A percentile compares a stretch with the other conserved stretches of the same genome.
Conservation (phyloP, 2,329 filamentous ascomycete genomes). For the Fusarium sp. region DNA sequence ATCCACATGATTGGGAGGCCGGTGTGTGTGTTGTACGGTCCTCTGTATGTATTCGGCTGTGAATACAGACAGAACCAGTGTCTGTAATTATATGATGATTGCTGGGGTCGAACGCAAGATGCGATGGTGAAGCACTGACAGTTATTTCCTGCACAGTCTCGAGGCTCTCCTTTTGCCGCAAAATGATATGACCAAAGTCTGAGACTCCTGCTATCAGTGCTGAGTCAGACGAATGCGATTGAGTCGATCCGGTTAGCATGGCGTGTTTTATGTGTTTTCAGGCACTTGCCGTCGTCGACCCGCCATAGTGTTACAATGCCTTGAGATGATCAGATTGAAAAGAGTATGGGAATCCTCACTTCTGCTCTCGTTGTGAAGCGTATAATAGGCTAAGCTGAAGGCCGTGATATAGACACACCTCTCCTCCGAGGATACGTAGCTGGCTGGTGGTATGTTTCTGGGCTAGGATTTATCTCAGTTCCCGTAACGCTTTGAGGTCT, state of each 20-base stretch:
- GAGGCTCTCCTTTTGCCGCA: neutral
- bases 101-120: neutral
- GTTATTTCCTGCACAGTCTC: neutral
- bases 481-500: no score
- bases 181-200: neutral
- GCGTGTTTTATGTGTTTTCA: neutral
- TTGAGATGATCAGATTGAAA: neutral
- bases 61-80: neutral
- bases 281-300: neutral
- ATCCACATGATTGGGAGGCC: neutral
- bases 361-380: no score
- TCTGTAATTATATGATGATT: neutral
- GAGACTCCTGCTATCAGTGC: neutral
- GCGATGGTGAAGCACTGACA: neutral
- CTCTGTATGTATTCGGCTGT: neutral
- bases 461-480: no score
- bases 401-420: no score
- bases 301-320: neutral
- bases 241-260: neutral
- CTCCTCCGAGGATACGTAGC: no score
- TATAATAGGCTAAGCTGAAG: no score
- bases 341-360: no score
- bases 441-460: no score
- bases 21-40: neutral
- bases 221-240: neutral